phyloP scores from a whole-genome alignment of 1,284 basidiomycete species.

The Vanrija sp. region DNA sequence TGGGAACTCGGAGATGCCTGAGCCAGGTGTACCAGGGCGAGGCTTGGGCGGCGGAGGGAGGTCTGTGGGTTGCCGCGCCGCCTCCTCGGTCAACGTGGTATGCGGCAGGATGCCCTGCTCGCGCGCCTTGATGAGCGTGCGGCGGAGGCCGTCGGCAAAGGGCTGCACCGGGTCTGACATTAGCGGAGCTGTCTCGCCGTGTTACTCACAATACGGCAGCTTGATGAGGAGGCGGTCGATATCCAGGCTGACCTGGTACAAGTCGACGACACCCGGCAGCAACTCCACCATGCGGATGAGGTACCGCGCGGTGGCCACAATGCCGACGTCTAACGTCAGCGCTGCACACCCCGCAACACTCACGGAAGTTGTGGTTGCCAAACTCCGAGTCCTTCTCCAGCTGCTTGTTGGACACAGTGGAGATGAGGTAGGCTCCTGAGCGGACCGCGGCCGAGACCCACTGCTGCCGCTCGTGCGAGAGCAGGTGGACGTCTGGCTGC shows the following conservation, averaged over 20 bases:
- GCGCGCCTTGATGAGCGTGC: constrained; percentile 12
- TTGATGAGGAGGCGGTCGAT: constrained; percentile 17
- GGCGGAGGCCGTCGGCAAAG: constrained; percentile 13
- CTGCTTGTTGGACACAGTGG: constrained; percentile 8
- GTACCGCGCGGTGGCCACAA: constrained; percentile 17
- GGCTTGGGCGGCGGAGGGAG: not conserved
- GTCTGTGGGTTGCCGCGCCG: not conserved
- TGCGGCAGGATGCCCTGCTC: constrained; percentile 11
- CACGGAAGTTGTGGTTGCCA: constrained; percentile 19
- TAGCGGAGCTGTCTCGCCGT: no score
- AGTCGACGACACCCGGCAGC: constrained; percentile 12
- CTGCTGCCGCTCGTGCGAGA: constrained; percentile 8
- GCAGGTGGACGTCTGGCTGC: constrained; percentile 7
- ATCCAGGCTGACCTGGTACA: constrained; percentile 13
- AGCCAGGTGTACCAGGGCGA: not conserved
- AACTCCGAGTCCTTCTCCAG: constrained; percentile 17
- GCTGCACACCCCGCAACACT: no score
- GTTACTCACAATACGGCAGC: constrained; percentile 6
- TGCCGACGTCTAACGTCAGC: constrained; percentile 14
- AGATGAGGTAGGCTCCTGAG: constrained; percentile 10
- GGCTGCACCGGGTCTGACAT: constrained; percentile 2
- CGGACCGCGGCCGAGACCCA: constrained; percentile 12
- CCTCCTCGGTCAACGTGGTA: constrained; percentile 9
- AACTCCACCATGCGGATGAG: constrained; percentile 22
- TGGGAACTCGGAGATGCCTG: constrained; percentile 3